Evolutionary conservation across 2,329 filamentous ascomycete genomes (phyloP).

Genomic region (Colletotrichum camelliae): DNA sequence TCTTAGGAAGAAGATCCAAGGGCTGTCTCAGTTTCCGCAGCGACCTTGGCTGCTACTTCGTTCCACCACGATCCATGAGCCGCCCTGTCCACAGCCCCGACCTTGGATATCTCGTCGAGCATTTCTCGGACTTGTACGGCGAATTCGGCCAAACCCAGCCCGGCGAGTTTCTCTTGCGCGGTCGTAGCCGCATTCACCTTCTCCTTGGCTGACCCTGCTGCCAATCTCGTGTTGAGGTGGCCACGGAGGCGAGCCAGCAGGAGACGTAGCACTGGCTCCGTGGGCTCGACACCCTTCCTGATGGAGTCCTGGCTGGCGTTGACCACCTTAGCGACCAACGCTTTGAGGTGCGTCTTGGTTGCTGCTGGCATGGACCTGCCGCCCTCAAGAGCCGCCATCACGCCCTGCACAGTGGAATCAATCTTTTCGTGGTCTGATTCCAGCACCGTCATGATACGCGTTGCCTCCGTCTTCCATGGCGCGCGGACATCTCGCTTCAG

Average conservation of each 20-base stretch:
- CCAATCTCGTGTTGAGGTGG: constrained; percentile 69
- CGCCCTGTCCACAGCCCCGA: constrained; percentile 71
- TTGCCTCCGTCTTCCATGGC: constrained; percentile 78
- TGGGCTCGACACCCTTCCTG: constrained; percentile 44
- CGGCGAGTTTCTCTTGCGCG: constrained; percentile 72
- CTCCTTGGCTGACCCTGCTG: constrained; percentile 71
- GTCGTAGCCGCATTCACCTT: constrained; percentile 72
- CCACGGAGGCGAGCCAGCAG: constrained; percentile 70
- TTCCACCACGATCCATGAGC: constrained; percentile 77
- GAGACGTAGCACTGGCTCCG: constrained; percentile 67
- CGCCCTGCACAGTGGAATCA: constrained; percentile 62
- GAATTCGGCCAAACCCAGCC: constrained; percentile 76
- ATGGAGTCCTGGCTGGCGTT: constrained; percentile 54
- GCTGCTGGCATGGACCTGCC: constrained; percentile 69
- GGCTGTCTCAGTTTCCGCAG: constrained; percentile 40
- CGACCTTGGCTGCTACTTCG: constrained; percentile 61
- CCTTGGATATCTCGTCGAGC: constrained; percentile 69
- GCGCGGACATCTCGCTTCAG: constrained; percentile 80
- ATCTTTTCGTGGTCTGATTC: constrained; percentile 58
- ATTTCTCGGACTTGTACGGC: constrained; percentile 72
- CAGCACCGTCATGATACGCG: constrained; percentile 72
- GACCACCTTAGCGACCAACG: constrained; percentile 62
- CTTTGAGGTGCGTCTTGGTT: constrained; percentile 63
- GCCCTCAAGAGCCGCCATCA: constrained; percentile 67
- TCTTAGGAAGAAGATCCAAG: background rate